Evolutionary conservation across 495 filamentous ascomycete species (phyloP), one percentile per base, ranked within the genome.

Genomic region (Lophium mytilinum): DNA sequence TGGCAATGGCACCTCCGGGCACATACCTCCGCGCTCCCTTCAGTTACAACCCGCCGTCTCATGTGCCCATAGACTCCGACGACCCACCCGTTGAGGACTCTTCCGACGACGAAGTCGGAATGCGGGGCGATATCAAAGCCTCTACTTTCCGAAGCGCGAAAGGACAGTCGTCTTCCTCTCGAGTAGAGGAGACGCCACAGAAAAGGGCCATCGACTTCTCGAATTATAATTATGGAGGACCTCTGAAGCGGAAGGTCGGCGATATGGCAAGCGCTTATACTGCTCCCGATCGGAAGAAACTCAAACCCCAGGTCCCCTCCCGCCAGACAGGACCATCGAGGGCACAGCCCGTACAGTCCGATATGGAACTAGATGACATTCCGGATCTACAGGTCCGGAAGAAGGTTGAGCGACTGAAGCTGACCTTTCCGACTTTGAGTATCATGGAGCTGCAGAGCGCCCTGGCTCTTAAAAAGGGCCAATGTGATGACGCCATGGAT

Each of bases 1-100:
- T 39, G 21, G 17, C 52, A n/a, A 86, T 95, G 77, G 88, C 88
- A 8, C 90, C 90, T 15, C 81, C 83, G 41, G 90, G 90, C 11
- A 94, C 89, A 5, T 69, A 73, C 14, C 90, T 85, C 62, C 79
- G 78, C 41, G 75, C 80, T 43, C 88, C 85, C 50, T 57, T 65
- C n/a, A 41, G 52, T 12, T 70, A 63, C 7, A 63, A 72, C 9
- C 61, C 60, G 7, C 52, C 56, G 18, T 55, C 60, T 19, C 67
- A 57, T 46, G 50, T 37, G 40, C 42, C 52, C 11, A 60, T 46
- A 19, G 56, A 49, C 37, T 57, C 21, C 17, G 68, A 66, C 45
- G 62, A 66, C 37, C 59, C 65, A 15, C 56, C 63, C 2, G 66
- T 70, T 6, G 47, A 66, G 9, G 33, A 48, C 12, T 55, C 61